Evolutionary conservation across 176 grass and related monocot genomes (phyloP).

Genomic region (Juncus inflexus): DNA sequence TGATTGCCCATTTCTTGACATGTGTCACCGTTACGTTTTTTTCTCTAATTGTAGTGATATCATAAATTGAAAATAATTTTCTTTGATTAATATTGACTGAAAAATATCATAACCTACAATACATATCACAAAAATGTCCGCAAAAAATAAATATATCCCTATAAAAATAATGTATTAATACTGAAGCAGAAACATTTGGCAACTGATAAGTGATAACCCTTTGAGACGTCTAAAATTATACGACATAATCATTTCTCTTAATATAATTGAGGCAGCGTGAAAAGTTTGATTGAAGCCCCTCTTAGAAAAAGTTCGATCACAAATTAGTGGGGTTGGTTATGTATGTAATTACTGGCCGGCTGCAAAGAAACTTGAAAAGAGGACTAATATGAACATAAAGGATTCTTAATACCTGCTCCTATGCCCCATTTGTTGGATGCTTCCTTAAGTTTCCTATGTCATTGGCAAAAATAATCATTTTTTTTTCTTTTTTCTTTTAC

Average conservation of each 20-base stretch:
- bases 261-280: constrained; percentile 1
- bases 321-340: constrained; percentile 36
- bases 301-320: constrained; percentile 19
- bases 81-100: neutral
- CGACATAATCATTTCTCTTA: neutral
- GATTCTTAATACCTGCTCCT: constrained; percentile 41
- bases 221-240: neutral
- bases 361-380: constrained; percentile 33
- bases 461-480: constrained; percentile 1
- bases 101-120: neutral
- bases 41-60: neutral
- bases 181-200: neutral
- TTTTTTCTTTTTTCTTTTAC: neutral
- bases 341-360: neutral
- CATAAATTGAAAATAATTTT: neutral
- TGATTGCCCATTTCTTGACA: no score
- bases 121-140: neutral
- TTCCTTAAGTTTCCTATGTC: constrained; percentile 45
- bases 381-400: constrained; percentile 36
- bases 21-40: no score
- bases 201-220: neutral
- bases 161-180: neutral
- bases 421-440: constrained; percentile 38
- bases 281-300: constrained; percentile 27
- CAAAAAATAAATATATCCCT: no score